Evolutionary conservation across 805 yeast genomes (phyloP).

Genomic region (Candida awuae): DNA sequence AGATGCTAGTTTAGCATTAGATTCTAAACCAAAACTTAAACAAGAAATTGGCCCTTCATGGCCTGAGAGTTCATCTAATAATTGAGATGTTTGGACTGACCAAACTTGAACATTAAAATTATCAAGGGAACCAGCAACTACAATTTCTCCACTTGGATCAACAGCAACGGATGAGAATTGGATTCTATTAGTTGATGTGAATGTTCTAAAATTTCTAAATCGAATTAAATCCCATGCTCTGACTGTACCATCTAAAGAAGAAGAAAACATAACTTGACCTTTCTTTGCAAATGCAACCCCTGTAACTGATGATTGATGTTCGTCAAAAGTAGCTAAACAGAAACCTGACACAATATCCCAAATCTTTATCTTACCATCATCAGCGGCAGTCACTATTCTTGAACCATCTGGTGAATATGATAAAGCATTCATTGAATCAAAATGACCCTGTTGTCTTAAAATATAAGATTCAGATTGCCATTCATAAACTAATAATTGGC

Average conservation of each 20-base stretch:
- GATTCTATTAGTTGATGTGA: conserved; percentile 81
- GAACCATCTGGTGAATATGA: conserved; percentile 94
- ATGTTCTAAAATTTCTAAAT: conserved; percentile 89
- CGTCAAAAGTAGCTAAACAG: conserved; percentile 84
- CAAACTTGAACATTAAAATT: conserved; percentile 88
- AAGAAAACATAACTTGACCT: conserved; percentile 86
- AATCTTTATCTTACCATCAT: conserved; percentile 92
- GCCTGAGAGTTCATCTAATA: conserved; percentile 80
- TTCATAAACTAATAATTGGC: conserved; percentile 94
- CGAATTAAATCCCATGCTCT: conserved; percentile 95
- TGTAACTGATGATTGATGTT: conserved; percentile 84
- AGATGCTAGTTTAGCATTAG: conserved; percentile 61
- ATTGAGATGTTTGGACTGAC: conserved; percentile 94
- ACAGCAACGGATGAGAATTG: conserved; percentile 87
- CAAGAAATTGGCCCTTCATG: conserved; percentile 95
- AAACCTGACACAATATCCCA: conserved; percentile 95
- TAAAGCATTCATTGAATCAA: conserved; percentile 77
- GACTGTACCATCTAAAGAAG: conserved; percentile 93
- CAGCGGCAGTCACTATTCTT: conserved; percentile 85
- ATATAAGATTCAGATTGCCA: conserved; percentile 98
- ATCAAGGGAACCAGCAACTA: conserved; percentile 89
- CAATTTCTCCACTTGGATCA: conserved; percentile 95
- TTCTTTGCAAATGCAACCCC: conserved; percentile 78
- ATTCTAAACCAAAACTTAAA: conserved; percentile 76
- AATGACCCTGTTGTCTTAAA: conserved; percentile 94